Base-by-base conservation (phyloP, 495 filamentous ascomycete species). In the Bombardia bombarda region DNA sequence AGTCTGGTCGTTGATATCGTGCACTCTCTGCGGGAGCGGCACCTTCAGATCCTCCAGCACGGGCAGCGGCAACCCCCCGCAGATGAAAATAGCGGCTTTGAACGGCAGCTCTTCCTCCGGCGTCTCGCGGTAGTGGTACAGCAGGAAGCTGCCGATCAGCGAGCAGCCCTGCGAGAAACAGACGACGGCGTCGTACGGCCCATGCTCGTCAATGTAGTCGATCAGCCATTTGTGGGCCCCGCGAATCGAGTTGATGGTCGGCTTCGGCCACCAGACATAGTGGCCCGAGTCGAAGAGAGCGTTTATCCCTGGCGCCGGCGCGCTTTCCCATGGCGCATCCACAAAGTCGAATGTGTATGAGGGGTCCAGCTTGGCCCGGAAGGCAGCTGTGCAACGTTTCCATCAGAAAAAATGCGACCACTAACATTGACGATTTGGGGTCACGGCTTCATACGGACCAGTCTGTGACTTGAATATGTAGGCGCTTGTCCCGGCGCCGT, bases 141-240 rank as follows among this genome's bases (percentile, higher is more conserved):
- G 38, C 10, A 75, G 55, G 49, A 66, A 65, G 44, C 60, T 70
- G 3, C 67, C 63, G 20, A 74, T 67, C 0, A 83, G 50, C 4
- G 67, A 53, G 40, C 72, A 77, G 13, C 79, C 79, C 37, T 84
- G 77, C 6, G 75, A 79, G 52, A 79, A 83, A 47, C 66, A 67
- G 47, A 82, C 57, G 7, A 82, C 68, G 14, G 68, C 67, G 49
- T 84, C 82, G 60, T 76, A 84, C 2, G 78, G 78, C 0, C 77
- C 79, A 26, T 75, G 54, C 3, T 53, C 42, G 2, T 65, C 60
- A 32, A 82, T 48, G 41, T 71, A 63, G 7, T 62, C 55, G 14
- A 54, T 47, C 30, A 85, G 62, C 72, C 72, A 72, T 19, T 52
- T 36, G 50, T 66, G 63, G 22, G 72, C 59, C 13, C 46, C 46